phyloP scores from a whole-genome alignment of 257 asterid species.

The Fraxinus anomala region DNA sequence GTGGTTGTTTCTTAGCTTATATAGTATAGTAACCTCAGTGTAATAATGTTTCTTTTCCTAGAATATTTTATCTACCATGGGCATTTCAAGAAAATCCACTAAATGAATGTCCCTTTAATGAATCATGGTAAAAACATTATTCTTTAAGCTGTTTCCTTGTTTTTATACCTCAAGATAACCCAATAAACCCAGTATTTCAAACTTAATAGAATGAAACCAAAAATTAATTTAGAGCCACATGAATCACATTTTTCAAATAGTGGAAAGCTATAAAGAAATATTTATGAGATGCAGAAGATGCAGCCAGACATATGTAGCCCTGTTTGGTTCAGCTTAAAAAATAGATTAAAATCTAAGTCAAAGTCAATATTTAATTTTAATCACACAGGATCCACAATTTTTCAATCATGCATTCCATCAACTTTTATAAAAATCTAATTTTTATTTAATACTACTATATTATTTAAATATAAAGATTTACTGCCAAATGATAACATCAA shows the following conservation, averaged over 20 bases:
- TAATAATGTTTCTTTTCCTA: not conserved
- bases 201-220: not conserved
- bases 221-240: constrained; percentile 11
- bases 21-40: too few species aligned
- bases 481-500: too few species aligned
- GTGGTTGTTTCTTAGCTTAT: not conserved
- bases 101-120: not conserved
- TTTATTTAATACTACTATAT: too few species aligned
- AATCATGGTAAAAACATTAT: not conserved
- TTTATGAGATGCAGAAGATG: not conserved
- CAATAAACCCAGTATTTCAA: not conserved
- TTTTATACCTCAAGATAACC: not conserved
- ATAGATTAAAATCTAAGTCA: too few species aligned
- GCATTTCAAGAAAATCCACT: not conserved
- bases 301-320: not conserved
- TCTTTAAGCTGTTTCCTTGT: not conserved
- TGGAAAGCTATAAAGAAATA: not conserved
- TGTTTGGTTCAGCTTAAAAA: too few species aligned
- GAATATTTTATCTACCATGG: not conserved
- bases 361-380: too few species aligned
- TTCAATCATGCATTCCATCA: too few species aligned
- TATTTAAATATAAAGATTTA: too few species aligned
- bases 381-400: too few species aligned
- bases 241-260: constrained; percentile 31
- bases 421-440: too few species aligned